Evolutionary conservation across 768 basidiomycete genomes (phyloP).

Genomic region (Collybia sp.): DNA sequence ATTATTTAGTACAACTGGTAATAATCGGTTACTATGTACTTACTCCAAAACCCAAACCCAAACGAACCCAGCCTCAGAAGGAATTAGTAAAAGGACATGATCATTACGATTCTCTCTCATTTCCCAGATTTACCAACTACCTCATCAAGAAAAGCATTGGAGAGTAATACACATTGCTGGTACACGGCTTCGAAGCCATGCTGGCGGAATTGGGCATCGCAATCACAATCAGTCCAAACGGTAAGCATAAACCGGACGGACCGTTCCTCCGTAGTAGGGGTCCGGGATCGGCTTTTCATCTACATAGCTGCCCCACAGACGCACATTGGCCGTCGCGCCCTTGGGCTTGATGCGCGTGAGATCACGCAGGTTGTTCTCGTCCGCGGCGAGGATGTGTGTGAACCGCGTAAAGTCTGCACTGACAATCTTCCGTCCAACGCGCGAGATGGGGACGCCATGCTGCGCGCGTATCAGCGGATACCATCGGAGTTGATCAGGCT

Average conservation of each 20-base stretch:
- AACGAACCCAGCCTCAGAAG: not conserved
- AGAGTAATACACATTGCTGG: conserved; percentile 67
- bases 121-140: conserved; percentile 30
- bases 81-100: not conserved
- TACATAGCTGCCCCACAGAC: conserved; percentile 78
- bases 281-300: conserved; percentile 72
- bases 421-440: conserved; percentile 62
- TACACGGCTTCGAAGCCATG: conserved; percentile 75
- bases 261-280: conserved; percentile 77
- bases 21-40: too few relatives aligned
- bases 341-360: conserved; percentile 46
- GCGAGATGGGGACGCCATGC: conserved; percentile 70
- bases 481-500: not conserved
- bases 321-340: conserved; percentile 57
- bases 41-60: too few relatives aligned
- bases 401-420: conserved; percentile 68
- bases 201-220: conserved; percentile 27
- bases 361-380: conserved; percentile 66
- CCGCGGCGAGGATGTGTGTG: conserved; percentile 84
- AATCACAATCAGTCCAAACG: not conserved
- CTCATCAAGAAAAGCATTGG: conserved; percentile 76
- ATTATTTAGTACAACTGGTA: too few relatives aligned
- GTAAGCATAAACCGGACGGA: conserved; percentile 24
- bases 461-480: conserved; percentile 18
- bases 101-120: too few relatives aligned